Evolutionary conservation across 1,284 basidiomycete genomes (phyloP), one percentile per base, ranked within the genome.

Genomic region (Cerrena zonata): DNA sequence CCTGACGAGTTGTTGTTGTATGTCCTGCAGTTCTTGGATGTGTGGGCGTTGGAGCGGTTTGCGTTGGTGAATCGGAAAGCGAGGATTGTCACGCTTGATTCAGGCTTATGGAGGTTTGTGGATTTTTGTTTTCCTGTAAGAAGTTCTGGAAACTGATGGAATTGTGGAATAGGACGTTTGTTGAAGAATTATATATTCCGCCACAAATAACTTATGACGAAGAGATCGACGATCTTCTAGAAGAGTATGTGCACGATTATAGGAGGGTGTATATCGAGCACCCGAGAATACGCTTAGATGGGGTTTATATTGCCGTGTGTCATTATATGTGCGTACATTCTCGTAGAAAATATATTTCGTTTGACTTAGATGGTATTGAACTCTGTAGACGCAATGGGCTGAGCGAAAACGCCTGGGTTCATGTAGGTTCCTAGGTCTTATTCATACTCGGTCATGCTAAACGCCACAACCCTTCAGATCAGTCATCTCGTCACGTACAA

Each of bases 301-400:
- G 92, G 3, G 83, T 91, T 15, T 94, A 94, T 65, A 94, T 95
- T 52, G 83, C 90, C 23, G 84, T 91, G 13, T 94, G 91, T 62
- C 91, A 93, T 63, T 94, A 90, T 58, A 73, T 85, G 86, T 89
- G 64, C 58, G 79, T 64, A 34, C 30, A 64, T 41, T 48, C 52
- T 47, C 46, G 21, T 18, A 10, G 21, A 15, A 18, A 40, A 40
- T 40, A 40, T 40, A 15, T 50, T 52, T 54, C 46, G 49, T 39
- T 36, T 36, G 18, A 23, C 18, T 47, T 19, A 25, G 25, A 41
- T 34, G 30, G 15, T 7, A 24, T 52, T 49, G 27, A 49, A 45
- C 25, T 58, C 43, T 11, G 24, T 54, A 91, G 88, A 52, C 89
- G 91, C 21, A 75, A 74, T 7, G 91, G 91, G 23, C 67, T 85